Conservation (phyloP, 306 rosid genomes). For the Acacia confusa region DNA sequence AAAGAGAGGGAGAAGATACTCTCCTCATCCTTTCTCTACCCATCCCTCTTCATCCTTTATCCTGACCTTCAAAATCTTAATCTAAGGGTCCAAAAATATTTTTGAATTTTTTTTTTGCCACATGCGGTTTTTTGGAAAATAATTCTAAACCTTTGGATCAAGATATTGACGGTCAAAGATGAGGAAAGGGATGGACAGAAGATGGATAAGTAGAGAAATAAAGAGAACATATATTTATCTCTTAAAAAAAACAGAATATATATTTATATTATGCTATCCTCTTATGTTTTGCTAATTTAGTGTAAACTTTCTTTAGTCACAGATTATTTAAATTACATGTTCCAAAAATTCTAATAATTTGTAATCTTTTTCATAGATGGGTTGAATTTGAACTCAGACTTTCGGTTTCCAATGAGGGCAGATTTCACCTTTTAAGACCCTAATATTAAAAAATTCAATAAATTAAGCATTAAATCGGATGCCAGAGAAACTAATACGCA, state of each 20-base stretch:
- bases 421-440: not conserved
- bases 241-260: too few species aligned
- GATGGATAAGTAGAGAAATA: too few species aligned
- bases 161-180: too few species aligned
- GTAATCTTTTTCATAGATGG: not conserved
- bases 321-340: not conserved
- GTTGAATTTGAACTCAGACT: not conserved
- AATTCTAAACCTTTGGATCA: too few species aligned
- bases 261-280: not conserved
- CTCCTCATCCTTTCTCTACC: too few species aligned
- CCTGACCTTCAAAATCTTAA: too few species aligned
- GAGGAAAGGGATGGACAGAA: too few species aligned
- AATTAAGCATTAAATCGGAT: not conserved
- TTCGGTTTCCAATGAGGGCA: not conserved
- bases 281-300: not conserved
- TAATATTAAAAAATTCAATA: not conserved
- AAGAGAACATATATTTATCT: not conserved
- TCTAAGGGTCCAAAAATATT: too few species aligned
- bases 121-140: too few species aligned
- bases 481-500: not conserved
- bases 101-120: too few species aligned
- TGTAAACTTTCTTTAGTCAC: not conserved
- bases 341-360: not conserved
- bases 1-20: too few species aligned
- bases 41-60: too few species aligned